Percentiles rank a stretch among this genome's conserved stretches.
Evolutionary conservation across 2,329 filamentous ascomycete species (phyloP).

Genomic region (Fusarium sacchari): DNA sequence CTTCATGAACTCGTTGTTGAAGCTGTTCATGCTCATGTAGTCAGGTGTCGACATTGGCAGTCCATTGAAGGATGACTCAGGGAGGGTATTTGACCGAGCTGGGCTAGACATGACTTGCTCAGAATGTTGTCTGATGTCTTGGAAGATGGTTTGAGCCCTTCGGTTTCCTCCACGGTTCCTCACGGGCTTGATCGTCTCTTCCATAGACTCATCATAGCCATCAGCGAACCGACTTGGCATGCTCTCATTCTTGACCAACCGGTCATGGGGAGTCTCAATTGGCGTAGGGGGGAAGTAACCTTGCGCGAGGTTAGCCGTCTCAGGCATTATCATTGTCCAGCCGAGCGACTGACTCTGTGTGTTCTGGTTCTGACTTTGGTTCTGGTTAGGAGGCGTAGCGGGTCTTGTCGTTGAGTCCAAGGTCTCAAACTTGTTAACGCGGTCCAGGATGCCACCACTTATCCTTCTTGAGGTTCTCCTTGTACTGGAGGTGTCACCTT

Average conservation of each 20-base stretch:
- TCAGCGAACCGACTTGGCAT: slow-evolving; percentile 65
- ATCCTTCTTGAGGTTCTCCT: slow-evolving; percentile 59
- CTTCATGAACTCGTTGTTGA: slow-evolving; percentile 58
- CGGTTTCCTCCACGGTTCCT: slow-evolving; percentile 54
- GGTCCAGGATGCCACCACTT: slow-evolving; percentile 70
- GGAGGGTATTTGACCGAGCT: slow-evolving; percentile 61
- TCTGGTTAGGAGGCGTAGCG: slow-evolving; percentile 70
- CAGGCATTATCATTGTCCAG: slow-evolving; percentile 11
- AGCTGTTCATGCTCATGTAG: slow-evolving; percentile 64
- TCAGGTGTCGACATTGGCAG: slow-evolving; percentile 64
- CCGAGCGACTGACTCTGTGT: slow-evolving; percentile 61
- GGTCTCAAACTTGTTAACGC: slow-evolving; percentile 68
- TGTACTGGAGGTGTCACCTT: slow-evolving; percentile 57
- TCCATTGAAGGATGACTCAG: slow-evolving; percentile 60
- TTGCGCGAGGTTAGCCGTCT: slow-evolving; percentile 43
- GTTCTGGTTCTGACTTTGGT: slow-evolving; percentile 64
- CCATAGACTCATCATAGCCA: slow-evolving; percentile 72
- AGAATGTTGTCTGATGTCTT: slow-evolving; percentile 66
- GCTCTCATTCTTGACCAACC: slow-evolving; percentile 54
- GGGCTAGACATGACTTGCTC: slow-evolving; percentile 65
- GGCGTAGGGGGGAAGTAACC: slow-evolving; percentile 75
- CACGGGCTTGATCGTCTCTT: slow-evolving; percentile 71
- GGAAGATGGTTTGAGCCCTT: slow-evolving; percentile 63
- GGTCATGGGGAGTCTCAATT: slow-evolving; percentile 68
- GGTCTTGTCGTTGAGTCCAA: slow-evolving; percentile 64